Evolutionary conservation across 805 yeast genomes (phyloP), one percentile per base, ranked within the genome.

Genomic region (Barnettozyma vustinii): DNA sequence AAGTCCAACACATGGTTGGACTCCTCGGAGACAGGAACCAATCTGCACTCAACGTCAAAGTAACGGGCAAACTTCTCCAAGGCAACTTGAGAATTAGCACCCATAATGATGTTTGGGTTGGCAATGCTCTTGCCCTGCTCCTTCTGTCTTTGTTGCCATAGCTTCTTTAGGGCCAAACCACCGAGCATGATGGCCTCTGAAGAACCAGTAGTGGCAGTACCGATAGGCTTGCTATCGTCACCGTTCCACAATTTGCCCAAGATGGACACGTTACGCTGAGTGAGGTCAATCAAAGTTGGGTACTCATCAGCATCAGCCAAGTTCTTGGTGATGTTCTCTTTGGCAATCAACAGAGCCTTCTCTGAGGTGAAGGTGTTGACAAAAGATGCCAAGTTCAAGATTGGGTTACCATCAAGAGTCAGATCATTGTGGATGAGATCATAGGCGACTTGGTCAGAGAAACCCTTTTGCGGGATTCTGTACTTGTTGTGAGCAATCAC

Each of bases 111-210:
- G 66, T 90, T 90, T 49, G 97, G 97, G 48, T 77, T 77, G 23
- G 68, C 76, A 44, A 64, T 68, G 44, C 83, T 75, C 54, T 80
- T 78, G 5, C 91, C 91, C 27, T 71, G 73, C 1, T 71, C 80
- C 60, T 67, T 72, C 59, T 85, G 78, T 56, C 70, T 75, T 25
- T 73, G 80, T 67, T 87, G 94, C 97, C 97, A 90, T 50, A 76
- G 75, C 59, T 88, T 87, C 75, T 91, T 91, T 87, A 91, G 75
- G 13, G 97, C 96, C 48, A 90, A 73, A 4, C 97, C 97, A 40
- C 95, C 97, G 46, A 90, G 77, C 87, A 89, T 88, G 57, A 91
- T 83, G 8, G 97, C 97, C 65, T 90, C 97, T 1, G 92, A 83
- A 1, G 96, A 89, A 5, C 97, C 97, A 1, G 96, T 90, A 47